These are phyloP conservation scores for Globisporangium recalcitrans DNA, from an alignment of 352 stramenopile species.

Conservation along the genomic window DNA sequence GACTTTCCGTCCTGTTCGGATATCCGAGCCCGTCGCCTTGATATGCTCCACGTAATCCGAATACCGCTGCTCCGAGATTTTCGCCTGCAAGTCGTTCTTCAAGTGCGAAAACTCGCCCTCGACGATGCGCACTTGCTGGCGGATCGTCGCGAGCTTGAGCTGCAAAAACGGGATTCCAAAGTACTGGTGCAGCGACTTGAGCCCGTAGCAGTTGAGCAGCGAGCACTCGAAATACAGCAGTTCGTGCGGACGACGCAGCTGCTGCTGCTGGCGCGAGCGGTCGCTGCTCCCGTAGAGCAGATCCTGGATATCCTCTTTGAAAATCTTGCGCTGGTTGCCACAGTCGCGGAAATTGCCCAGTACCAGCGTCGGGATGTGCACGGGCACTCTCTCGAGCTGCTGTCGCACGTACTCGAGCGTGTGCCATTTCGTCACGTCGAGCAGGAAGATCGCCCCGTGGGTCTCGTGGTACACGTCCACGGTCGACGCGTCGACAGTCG, in stretches of 20 bases:
- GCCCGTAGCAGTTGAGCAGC: constrained; percentile 76
- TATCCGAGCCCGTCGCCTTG: constrained; percentile 59
- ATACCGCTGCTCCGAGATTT: constrained; percentile 71
- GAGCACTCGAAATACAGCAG: constrained; percentile 84
- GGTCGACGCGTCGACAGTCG: constrained; percentile 72
- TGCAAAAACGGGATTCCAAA: constrained; percentile 83
- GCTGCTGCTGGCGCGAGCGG: constrained; percentile 24
- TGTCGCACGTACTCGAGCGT: constrained; percentile 81
- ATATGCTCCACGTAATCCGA: constrained; percentile 72
- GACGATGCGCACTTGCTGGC: constrained; percentile 69
- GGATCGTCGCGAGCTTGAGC: constrained; percentile 70
- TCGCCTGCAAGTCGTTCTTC: constrained; percentile 69
- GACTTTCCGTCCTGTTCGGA: constrained; percentile 55
- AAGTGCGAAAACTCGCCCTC: constrained; percentile 64
- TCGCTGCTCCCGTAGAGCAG: constrained; percentile 52
- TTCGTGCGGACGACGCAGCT: constrained; percentile 46
- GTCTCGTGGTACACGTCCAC: constrained; percentile 89
- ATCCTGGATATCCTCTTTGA: constrained; percentile 80
- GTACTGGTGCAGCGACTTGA: constrained; percentile 83
- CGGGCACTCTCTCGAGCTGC: constrained; percentile 62
- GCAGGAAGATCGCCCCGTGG: constrained; percentile 84
- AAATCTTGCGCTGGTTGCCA: constrained; percentile 69
- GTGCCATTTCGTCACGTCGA: constrained; percentile 78
- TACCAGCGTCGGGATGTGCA: constrained; percentile 76
- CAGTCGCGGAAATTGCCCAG: constrained; percentile 79